phyloP scores from a whole-genome alignment of 495 filamentous ascomycete species.

The Xylaria nigripes region DNA sequence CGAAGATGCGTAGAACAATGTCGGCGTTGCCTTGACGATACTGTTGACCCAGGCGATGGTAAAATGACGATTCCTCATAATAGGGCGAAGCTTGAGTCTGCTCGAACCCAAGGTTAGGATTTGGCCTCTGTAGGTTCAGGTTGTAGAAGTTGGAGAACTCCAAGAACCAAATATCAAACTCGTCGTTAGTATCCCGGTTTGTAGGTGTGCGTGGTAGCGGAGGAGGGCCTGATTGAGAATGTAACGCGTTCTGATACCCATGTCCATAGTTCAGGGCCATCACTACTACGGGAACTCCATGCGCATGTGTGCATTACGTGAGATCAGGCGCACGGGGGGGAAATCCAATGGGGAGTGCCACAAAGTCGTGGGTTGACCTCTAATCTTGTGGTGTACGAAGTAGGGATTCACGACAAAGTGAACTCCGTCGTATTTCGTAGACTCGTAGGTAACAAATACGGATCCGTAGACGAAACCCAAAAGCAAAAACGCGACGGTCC shows the following conservation, averaged over 20 bases:
- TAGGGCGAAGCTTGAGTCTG: constrained; percentile 9
- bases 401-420: too few relatives aligned
- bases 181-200: background rate
- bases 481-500: too few relatives aligned
- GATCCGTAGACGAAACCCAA: too few relatives aligned
- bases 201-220: constrained; percentile 9
- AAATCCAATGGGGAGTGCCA: background rate
- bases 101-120: constrained; percentile 13
- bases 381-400: too few relatives aligned
- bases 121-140: constrained; percentile 18
- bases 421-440: too few relatives aligned
- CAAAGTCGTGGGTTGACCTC: background rate
- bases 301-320: background rate
- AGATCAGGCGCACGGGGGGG: background rate
- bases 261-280: constrained; percentile 4
- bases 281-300: background rate
- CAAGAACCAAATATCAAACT: constrained; percentile 26
- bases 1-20: constrained; percentile 14
- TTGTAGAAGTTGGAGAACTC: constrained; percentile 25
- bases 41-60: constrained; percentile 16
- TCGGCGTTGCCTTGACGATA: constrained; percentile 15
- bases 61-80: constrained; percentile 19
- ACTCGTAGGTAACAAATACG: too few relatives aligned
- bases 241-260: background rate
- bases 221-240: background rate